These are phyloP conservation scores for Fusarium penzigii DNA, from an alignment of 2,329 filamentous ascomycete genomes.

Conservation along the genomic window DNA sequence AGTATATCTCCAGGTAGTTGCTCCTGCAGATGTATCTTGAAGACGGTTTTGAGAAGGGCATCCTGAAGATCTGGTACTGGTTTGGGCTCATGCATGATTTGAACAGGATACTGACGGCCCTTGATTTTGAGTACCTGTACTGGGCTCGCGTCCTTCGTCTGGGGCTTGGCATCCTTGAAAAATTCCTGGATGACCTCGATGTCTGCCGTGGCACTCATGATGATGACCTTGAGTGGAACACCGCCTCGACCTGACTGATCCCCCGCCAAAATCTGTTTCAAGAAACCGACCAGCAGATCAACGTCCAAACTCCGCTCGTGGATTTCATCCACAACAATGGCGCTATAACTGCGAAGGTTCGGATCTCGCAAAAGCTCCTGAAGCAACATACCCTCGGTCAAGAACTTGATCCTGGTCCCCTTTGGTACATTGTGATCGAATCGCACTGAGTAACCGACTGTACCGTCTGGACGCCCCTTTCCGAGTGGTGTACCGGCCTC, in stretches of 20 bases:
- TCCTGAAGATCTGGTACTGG: slow-evolving; percentile 83
- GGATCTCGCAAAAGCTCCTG: slow-evolving; percentile 91
- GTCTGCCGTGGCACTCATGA: slow-evolving; percentile 97
- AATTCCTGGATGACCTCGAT: slow-evolving; percentile 76
- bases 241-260: slow-evolving; percentile 67
- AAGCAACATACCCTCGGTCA: slow-evolving; percentile 94
- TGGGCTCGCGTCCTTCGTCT: slow-evolving; percentile 13
- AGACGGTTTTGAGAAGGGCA: slow-evolving; percentile 75
- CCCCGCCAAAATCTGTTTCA: slow-evolving; percentile 72
- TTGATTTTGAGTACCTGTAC: slow-evolving; percentile 66
- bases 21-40: slow-evolving; percentile 84
- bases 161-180: slow-evolving; percentile 52
- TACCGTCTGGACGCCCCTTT: slow-evolving; percentile 41
- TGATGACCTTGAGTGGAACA: slow-evolving; percentile 78
- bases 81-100: slow-evolving; percentile 70
- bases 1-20: slow-evolving; percentile 92
- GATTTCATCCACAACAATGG: slow-evolving; percentile 91
- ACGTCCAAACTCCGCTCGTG: slow-evolving; percentile 96
- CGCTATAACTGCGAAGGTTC: slow-evolving; percentile 80
- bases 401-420: slow-evolving; percentile 84
- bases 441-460: slow-evolving; percentile 89
- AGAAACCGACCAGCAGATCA: slow-evolving; percentile 84
- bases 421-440: slow-evolving; percentile 87
- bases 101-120: slow-evolving; percentile 85
- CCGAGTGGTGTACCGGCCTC: slow-evolving; percentile 64